Conservation (phyloP, 2,329 filamentous ascomycete genomes). For the Xylaria sp. region DNA sequence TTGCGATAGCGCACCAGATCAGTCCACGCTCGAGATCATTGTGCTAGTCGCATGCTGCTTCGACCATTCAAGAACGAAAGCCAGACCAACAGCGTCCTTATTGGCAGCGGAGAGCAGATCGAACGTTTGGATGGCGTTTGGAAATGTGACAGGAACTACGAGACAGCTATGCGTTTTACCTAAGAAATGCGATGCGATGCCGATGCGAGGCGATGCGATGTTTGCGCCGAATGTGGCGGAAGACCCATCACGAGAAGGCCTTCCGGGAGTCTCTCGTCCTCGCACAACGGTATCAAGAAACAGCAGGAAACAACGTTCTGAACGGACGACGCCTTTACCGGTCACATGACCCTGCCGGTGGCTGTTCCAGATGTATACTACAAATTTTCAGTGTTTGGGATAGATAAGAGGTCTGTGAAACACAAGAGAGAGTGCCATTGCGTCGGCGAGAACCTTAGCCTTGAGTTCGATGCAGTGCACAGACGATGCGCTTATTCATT, state of each 20-base stretch:
- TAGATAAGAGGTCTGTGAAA: slow-evolving; percentile 17
- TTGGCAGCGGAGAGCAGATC: slow-evolving; percentile 25
- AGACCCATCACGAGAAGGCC: slow-evolving; percentile 4
- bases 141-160: slow-evolving; percentile 31
- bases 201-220: slow-evolving; percentile 1
- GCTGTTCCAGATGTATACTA: slow-evolving; percentile 11
- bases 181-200: slow-evolving; percentile 19
- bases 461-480: neutral
- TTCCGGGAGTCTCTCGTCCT: slow-evolving; percentile 5
- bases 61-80: slow-evolving; percentile 24
- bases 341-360: slow-evolving; percentile 23
- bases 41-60: slow-evolving; percentile 23
- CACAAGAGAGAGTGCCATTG: slow-evolving; percentile 2
- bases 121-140: slow-evolving; percentile 12
- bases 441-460: neutral
- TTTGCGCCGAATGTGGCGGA: slow-evolving; percentile 17
- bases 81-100: slow-evolving; percentile 23
- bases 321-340: slow-evolving; percentile 11
- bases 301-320: no score
- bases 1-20: slow-evolving; percentile 35
- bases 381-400: slow-evolving; percentile 12
- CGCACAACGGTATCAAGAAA: slow-evolving; percentile 1
- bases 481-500: slow-evolving; percentile 9
- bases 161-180: slow-evolving; percentile 30
- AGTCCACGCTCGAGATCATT: slow-evolving; percentile 34